Evolutionary conservation across 1,139 yeast genomes (phyloP).

Genomic region (Kodamaea derodonti): DNA sequence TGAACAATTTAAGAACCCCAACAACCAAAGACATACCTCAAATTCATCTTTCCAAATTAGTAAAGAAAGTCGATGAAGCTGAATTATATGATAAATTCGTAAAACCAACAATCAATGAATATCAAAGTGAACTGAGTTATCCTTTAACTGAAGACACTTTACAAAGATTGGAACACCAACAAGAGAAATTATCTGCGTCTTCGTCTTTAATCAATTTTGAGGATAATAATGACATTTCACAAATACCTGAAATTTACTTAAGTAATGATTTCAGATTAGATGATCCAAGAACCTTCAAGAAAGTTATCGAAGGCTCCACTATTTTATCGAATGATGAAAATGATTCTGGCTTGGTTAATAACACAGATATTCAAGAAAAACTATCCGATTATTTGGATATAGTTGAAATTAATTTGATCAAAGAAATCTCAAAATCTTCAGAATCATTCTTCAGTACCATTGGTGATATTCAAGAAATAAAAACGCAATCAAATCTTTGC

Average conservation of each 20-base stretch:
- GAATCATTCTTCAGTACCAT: slow-evolving; percentile 80
- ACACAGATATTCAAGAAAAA: slow-evolving; percentile 69
- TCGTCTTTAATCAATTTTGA: slow-evolving; percentile 13
- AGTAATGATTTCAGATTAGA: slow-evolving; percentile 72
- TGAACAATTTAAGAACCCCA: slow-evolving; percentile 58
- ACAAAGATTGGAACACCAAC: slow-evolving; percentile 29
- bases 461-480: slow-evolving; percentile 68
- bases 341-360: slow-evolving; percentile 21
- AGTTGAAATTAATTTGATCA: slow-evolving; percentile 75
- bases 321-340: slow-evolving; percentile 26
- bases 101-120: slow-evolving; percentile 48
- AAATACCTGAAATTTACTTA: slow-evolving; percentile 69
- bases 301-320: slow-evolving; percentile 58
- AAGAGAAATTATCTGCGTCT: slow-evolving; percentile 16
- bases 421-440: slow-evolving; percentile 82
- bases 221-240: slow-evolving; percentile 13
- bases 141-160: slow-evolving; percentile 48
- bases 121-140: slow-evolving; percentile 47
- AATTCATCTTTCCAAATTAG: slow-evolving; percentile 58
- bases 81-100: slow-evolving; percentile 43
- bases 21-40: slow-evolving; percentile 84
- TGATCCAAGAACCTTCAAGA: slow-evolving; percentile 79
- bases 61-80: slow-evolving; percentile 46
- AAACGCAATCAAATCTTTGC: slow-evolving; percentile 52
- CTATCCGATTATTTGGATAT: slow-evolving; percentile 79